A percentile compares a stretch with the other conserved stretches of the same genome.
phyloP scores from a whole-genome alignment of 2,329 filamentous ascomycete genomes.

The Trematosphaeria pertusa region DNA sequence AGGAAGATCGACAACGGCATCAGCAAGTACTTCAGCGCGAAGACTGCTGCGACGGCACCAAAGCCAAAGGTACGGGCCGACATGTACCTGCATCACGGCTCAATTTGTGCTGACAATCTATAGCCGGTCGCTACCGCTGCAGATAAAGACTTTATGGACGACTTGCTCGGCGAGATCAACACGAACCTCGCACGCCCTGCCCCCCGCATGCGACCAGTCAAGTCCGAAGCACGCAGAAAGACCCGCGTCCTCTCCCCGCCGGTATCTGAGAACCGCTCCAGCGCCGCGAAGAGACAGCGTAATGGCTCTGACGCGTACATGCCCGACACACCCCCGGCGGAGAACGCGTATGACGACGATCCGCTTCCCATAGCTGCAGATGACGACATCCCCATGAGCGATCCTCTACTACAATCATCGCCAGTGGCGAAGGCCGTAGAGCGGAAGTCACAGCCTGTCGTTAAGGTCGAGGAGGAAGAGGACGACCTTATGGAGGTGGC shows the following conservation, averaged over 20 bases:
- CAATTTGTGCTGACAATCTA: constrained; percentile 25
- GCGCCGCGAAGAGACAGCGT: constrained; percentile 25
- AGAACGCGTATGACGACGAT: constrained; percentile 57
- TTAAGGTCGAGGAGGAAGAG: constrained; percentile 74
- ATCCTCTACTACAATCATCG: constrained; percentile 80
- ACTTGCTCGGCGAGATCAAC: constrained; percentile 87
- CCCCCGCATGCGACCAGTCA: constrained; percentile 67
- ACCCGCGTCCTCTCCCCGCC: constrained; percentile 81
- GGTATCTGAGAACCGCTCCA: constrained; percentile 55
- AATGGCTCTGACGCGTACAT: constrained; percentile 53
- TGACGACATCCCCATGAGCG: constrained; percentile 83
- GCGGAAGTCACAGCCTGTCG: constrained; percentile 65
- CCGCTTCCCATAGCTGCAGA: constrained; percentile 63
- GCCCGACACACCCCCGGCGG: constrained; percentile 49
- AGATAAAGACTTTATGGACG: constrained; percentile 85
- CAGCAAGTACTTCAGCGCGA: constrained; percentile 90
- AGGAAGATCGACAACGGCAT: constrained; percentile 92
- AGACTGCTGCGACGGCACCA: constrained; percentile 65
- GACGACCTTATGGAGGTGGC: constrained; percentile 86
- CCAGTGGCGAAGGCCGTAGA: constrained; percentile 80
- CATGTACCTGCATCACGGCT: background rate
- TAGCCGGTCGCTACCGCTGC: constrained; percentile 81
- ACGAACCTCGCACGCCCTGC: constrained; percentile 69
- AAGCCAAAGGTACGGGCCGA: constrained; percentile 79
- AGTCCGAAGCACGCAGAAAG: constrained; percentile 79